Evolutionary conservation across 768 basidiomycete genomes (phyloP).

Genomic region (Nidularia pulvinata): DNA sequence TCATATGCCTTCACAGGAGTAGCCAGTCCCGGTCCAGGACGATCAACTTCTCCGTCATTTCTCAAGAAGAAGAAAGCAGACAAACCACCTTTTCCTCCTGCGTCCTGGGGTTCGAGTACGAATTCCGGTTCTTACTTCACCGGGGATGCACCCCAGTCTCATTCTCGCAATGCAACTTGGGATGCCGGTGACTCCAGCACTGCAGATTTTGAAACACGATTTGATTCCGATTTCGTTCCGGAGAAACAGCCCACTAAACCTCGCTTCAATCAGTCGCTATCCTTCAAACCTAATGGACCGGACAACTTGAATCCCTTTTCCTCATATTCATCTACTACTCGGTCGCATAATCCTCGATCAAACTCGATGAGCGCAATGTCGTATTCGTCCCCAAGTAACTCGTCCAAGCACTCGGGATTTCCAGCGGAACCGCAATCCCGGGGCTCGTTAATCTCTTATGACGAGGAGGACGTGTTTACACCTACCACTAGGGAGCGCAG

Average conservation of each 20-base stretch:
- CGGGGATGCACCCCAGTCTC: conserved; percentile 12
- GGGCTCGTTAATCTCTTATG: neutral
- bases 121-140: conserved; percentile 59
- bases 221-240: conserved; percentile 41
- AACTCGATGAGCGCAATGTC: neutral
- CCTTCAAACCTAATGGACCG: conserved; percentile 4
- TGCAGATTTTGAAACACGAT: conserved; percentile 35
- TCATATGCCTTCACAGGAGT: conserved; percentile 63
- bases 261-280: conserved; percentile 23
- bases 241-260: conserved; percentile 18
- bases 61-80: conserved; percentile 47
- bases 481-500: neutral
- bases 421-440: neutral
- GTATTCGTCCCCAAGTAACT: neutral
- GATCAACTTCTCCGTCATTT: conserved; percentile 23
- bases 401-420: neutral
- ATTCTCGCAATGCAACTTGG: conserved; percentile 26
- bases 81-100: conserved; percentile 56
- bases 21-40: conserved; percentile 29
- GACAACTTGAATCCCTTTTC: conserved; percentile 1
- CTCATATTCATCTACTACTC: neutral
- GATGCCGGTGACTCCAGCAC: conserved; percentile 22
- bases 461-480: neutral
- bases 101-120: conserved; percentile 54
- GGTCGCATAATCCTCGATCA: neutral